phyloP scores from a whole-genome alignment of 495 filamentous ascomycete species.

The Lasiosphaeria miniovina region DNA sequence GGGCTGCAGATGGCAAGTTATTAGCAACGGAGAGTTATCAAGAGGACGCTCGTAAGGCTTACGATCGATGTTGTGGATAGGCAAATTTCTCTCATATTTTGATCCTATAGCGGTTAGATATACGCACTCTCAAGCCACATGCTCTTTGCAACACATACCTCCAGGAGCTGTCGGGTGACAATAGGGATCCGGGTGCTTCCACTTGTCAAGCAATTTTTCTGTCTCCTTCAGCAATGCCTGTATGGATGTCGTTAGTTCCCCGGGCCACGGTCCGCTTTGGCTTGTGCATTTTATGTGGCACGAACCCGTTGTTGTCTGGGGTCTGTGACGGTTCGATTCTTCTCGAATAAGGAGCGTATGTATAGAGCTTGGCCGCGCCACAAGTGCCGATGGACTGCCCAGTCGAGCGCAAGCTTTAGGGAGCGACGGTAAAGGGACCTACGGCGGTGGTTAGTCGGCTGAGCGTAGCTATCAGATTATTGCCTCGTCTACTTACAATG shows the following conservation, averaged over 20 bases:
- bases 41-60: constrained; percentile 37
- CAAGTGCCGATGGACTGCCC: constrained; percentile 83
- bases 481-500: constrained; percentile 34
- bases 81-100: constrained; percentile 94
- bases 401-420: constrained; percentile 89
- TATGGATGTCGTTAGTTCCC: neutral
- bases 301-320: constrained; percentile 82
- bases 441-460: constrained; percentile 16
- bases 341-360: constrained; percentile 92
- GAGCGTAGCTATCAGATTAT: neutral
- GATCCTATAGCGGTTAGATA: constrained; percentile 60
- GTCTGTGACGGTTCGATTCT: constrained; percentile 82
- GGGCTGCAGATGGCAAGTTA: constrained; percentile 28
- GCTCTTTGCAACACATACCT: constrained; percentile 56
- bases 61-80: constrained; percentile 75
- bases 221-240: constrained; percentile 81
- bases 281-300: neutral
- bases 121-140: neutral
- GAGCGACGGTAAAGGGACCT: constrained; percentile 93
- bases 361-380: constrained; percentile 97
- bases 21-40: neutral
- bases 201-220: constrained; percentile 81
- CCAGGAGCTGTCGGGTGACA: constrained; percentile 83
- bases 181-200: constrained; percentile 98
- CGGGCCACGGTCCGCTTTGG: neutral